Base-by-base conservation (phyloP, 306 rosid species). In the Hippophae gyantsensis region DNA sequence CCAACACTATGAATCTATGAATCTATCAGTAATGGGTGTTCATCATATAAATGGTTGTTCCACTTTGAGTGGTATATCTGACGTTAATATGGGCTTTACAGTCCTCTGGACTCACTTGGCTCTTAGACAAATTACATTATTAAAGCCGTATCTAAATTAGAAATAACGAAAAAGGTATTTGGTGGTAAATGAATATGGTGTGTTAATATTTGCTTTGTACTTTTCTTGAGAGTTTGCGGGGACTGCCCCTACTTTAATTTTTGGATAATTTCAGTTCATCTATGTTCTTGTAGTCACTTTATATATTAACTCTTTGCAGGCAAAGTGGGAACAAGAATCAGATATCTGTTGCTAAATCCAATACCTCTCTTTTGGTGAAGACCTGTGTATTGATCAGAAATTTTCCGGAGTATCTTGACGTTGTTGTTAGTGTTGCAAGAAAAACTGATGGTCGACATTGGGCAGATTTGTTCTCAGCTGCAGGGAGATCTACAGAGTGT, bases 381-480 rank as follows among this genome's bases (percentile, higher is more conserved):
- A 85, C 98, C 40, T 92, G 98, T 73, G 89, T 85, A 59, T 80
- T 87, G 82, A 84, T 92, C 69, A 78, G 85, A 74, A 87, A 74
- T 66, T 92, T 92, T 69, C 84, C 96, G 0, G 98, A 87, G 81
- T 92, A 92, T 76, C 83, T 83, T 65, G 98, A 87, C 71, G 96
- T 92, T 60, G 93, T 92, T 63, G 95, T 92, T 60, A 92, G 99
- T 79, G 99, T 92, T 48, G 99, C 96, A 69, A 82, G 99, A 78
- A 88, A 92, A 84, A 92, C 99, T 44, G 99, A 92, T 80, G 99
- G 93, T 75, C 87, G 96, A 69, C 98, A 92, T 80, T 88, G 99
- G 99, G 89, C 95, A 9, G 99, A 92, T 74, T 77, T 92, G 72
- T 88, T 92, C 73, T 72, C 93, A 23, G 86, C 99, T 48, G 99